phyloP scores from a whole-genome alignment of 1,284 basidiomycete species.

The Sporisorium exsertum region DNA sequence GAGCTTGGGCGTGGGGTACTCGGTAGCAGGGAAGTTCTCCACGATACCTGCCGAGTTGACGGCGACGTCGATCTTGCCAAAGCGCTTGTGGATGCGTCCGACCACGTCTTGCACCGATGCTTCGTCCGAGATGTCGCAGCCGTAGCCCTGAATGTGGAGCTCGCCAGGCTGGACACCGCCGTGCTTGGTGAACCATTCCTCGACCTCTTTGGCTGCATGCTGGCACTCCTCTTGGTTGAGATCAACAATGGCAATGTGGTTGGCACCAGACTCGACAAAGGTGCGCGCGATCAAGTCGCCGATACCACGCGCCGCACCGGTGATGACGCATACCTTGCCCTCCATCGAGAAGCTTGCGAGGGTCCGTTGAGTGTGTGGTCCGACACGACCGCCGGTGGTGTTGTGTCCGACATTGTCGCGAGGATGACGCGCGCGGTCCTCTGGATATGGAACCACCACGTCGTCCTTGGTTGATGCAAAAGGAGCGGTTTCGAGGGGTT shows the following conservation, averaged over 20 bases:
- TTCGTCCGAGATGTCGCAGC: constrained; percentile 90
- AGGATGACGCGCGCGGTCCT: constrained; percentile 45
- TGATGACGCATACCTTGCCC: constrained; percentile 86
- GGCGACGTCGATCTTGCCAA: constrained; percentile 80
- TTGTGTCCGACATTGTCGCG: constrained; percentile 58
- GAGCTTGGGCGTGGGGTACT: constrained; percentile 75
- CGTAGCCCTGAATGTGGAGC: constrained; percentile 80
- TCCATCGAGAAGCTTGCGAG: constrained; percentile 63
- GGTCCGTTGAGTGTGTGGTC: constrained; percentile 54
- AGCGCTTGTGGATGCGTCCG: constrained; percentile 71
- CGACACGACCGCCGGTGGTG: constrained; percentile 57
- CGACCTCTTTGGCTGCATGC: constrained; percentile 80
- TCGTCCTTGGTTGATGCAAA: constrained; percentile 45
- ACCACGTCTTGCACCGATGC: constrained; percentile 45
- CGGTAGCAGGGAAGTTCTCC: constrained; percentile 89
- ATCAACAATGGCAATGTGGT: constrained; percentile 84
- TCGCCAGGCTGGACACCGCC: constrained; percentile 76
- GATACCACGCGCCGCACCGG: constrained; percentile 87
- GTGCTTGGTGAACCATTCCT: constrained; percentile 74
- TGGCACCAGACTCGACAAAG: constrained; percentile 89
- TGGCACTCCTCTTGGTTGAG: constrained; percentile 80
- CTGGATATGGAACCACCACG: constrained; percentile 38
- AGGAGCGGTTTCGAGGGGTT: constrained; percentile 23
- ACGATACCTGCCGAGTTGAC: constrained; percentile 77
- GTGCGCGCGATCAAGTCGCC: constrained; percentile 73